phyloP scores from a whole-genome alignment of 306 rosid genomes.

The Cicer pinnatifidum region DNA sequence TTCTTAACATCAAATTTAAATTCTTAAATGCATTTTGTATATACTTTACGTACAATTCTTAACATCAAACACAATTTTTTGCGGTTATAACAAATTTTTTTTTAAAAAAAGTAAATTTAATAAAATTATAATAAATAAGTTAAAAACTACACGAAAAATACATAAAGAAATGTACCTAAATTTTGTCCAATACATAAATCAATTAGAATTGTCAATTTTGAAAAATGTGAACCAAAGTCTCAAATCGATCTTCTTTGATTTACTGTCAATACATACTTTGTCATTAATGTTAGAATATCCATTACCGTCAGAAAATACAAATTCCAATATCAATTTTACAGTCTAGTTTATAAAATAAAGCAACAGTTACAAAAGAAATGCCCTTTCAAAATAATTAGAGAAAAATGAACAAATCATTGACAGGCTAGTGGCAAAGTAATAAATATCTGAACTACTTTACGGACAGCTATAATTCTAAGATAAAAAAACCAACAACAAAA shows the following conservation, averaged over 20 bases:
- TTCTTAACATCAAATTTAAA: too few species aligned
- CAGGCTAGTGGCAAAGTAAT: neutral
- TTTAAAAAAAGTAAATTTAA: too few species aligned
- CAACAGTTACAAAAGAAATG: neutral
- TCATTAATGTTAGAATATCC: neutral
- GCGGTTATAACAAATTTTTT: too few species aligned
- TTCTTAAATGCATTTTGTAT: too few species aligned
- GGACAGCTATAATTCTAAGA: conserved; percentile 25
- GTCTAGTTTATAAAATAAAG: neutral
- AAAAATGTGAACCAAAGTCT: neutral
- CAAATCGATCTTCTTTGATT: neutral
- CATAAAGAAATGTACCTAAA: too few species aligned
- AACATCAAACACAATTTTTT: too few species aligned
- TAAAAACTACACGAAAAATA: too few species aligned
- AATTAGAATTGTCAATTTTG: neutral
- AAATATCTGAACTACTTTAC: conserved; percentile 16
- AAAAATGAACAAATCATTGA: neutral
- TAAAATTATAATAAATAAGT: too few species aligned
- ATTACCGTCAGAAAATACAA: neutral
- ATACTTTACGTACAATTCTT: too few species aligned
- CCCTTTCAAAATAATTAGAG: neutral
- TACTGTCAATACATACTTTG: neutral
- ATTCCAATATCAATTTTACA: neutral
- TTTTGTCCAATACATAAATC: neutral
- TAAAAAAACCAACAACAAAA: neutral